Percentiles rank a stretch among this genome's conserved stretches.
Evolutionary conservation across 352 stramenopile genomes (phyloP).

Genomic region (Globisporangium paroecandrum): DNA sequence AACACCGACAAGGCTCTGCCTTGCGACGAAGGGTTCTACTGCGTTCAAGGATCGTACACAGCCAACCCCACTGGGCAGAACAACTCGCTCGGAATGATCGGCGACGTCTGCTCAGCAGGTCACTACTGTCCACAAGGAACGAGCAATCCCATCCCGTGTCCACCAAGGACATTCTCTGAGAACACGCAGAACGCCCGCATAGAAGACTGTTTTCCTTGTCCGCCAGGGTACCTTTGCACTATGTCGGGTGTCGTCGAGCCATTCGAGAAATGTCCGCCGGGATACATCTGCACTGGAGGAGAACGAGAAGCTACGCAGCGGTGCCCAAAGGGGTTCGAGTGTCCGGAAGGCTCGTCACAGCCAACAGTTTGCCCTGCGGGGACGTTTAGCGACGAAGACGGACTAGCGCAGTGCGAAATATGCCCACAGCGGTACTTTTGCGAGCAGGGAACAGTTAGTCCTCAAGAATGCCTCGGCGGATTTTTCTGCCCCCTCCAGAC

Average conservation of each 20-base stretch:
- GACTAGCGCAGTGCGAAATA: constrained; percentile 50
- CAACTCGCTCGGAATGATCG: constrained; percentile 72
- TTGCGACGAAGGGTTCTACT: constrained; percentile 86
- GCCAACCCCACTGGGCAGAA: constrained; percentile 62
- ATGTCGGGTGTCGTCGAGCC: constrained; percentile 47
- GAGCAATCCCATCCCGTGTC: constrained; percentile 79
- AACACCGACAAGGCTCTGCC: constrained; percentile 67
- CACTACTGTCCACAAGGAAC: constrained; percentile 79
- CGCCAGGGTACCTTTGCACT: constrained; percentile 56
- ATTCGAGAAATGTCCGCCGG: constrained; percentile 42
- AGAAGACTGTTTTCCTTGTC: constrained; percentile 68
- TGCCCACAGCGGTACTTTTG: constrained; percentile 83
- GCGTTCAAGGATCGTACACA: constrained; percentile 81
- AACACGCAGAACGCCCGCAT: constrained; percentile 56
- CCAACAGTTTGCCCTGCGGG: constrained; percentile 61
- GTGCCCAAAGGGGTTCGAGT: constrained; percentile 77
- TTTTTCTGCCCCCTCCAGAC: constrained; percentile 78
- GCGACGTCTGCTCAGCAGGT: constrained; percentile 61
- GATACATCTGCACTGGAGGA: constrained; percentile 61
- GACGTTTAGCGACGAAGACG: constrained; percentile 58
- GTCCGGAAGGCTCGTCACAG: constrained; percentile 48
- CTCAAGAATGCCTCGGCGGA: constrained; percentile 53
- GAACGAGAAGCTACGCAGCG: constrained; percentile 44
- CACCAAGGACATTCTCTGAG: constrained; percentile 63
- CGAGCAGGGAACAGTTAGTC: constrained; percentile 31